These are phyloP conservation scores for Arabidopsis arenosa DNA, from an alignment of 345 rosid species.

Conservation along the genomic window DNA sequence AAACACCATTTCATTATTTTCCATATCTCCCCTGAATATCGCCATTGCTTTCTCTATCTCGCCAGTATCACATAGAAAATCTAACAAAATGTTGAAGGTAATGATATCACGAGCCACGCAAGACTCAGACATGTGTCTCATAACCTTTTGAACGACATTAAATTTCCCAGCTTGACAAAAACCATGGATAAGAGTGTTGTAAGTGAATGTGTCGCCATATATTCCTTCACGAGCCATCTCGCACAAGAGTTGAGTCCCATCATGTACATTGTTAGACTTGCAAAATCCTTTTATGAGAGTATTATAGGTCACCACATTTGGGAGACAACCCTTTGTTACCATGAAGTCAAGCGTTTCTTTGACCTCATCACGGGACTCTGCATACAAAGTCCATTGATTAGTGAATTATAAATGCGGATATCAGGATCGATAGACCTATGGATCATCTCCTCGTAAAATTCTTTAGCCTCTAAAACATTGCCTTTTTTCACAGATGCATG, in stretches of 20 bases:
- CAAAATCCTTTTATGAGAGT: neutral
- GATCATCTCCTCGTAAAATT: too few species aligned
- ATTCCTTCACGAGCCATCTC: constrained; percentile 36
- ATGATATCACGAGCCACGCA: too few species aligned
- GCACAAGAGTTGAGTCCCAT: constrained; percentile 34
- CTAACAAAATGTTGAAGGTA: neutral
- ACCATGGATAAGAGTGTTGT: constrained; percentile 37
- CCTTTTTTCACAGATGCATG: too few species aligned
- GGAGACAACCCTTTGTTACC: neutral
- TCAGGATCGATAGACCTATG: too few species aligned
- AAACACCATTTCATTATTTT: neutral
- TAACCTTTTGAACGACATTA: constrained; percentile 25
- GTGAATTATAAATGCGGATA: too few species aligned
- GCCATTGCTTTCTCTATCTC: neutral
- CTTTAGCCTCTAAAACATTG: too few species aligned
- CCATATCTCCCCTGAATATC: neutral
- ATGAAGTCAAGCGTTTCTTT: neutral
- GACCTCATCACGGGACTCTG: neutral
- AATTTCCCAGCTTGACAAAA: constrained; percentile 23
- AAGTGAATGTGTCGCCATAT: constrained; percentile 28
- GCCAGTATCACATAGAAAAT: neutral
- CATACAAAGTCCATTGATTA: too few species aligned
- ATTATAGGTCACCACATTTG: neutral
- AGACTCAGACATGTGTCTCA: too few species aligned
- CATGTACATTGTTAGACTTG: constrained; percentile 14